These are phyloP conservation scores for Puccinia hordei DNA, from an alignment of 1,284 basidiomycete species.

Conservation along the genomic window DNA sequence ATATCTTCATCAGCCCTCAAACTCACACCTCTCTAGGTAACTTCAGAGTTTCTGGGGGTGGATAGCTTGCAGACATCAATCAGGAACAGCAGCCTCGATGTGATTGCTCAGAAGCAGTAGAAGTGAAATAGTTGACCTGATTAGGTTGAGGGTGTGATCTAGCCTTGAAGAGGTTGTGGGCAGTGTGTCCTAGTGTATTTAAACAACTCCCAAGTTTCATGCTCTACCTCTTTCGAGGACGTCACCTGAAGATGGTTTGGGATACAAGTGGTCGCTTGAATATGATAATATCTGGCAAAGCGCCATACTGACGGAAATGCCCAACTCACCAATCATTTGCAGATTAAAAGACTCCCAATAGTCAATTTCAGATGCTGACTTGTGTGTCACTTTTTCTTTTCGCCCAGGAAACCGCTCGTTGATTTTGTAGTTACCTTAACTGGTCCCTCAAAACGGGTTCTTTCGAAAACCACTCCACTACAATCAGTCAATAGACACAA, in stretches of 20 bases:
- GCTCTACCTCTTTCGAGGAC: slow-evolving; percentile 3
- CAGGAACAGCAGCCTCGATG: not conserved
- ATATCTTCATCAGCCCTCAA: slow-evolving; percentile 21
- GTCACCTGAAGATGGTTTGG: slow-evolving; percentile 7
- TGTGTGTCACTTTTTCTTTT: not conserved
- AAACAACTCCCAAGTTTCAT: not conserved
- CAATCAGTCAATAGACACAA: not conserved
- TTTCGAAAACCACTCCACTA: not conserved
- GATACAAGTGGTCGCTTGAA: not conserved
- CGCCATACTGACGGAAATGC: not conserved
- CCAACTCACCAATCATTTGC: not conserved
- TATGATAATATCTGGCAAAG: slow-evolving; percentile 21
- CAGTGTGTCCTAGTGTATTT: not conserved
- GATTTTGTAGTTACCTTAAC: not conserved
- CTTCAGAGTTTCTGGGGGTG: not conserved
- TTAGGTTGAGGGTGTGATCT: not conserved
- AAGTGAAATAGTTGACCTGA: not conserved
- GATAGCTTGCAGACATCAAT: slow-evolving; percentile 15
- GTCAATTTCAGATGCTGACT: not conserved
- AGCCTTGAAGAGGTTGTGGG: not conserved
- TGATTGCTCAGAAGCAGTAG: not conserved
- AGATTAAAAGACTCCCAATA: not conserved
- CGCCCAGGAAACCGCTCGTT: not conserved
- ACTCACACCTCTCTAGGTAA: not conserved
- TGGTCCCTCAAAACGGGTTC: not conserved